Evolutionary conservation across 805 yeast genomes (phyloP), one percentile per base, ranked within the genome.

Genomic region (Candida quercuum): DNA sequence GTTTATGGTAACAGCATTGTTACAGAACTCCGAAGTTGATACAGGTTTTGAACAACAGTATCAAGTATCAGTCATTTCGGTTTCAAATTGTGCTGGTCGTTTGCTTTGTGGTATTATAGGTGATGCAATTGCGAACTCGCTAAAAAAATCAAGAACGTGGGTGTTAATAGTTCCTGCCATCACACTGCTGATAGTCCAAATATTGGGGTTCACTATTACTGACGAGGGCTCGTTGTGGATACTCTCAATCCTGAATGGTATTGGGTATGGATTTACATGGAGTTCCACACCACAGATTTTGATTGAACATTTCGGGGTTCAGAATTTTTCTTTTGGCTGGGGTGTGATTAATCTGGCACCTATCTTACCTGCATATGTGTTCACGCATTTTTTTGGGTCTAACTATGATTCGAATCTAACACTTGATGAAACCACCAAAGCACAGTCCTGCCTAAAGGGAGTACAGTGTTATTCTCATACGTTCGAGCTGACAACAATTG

Each of bases 271-370:
- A 1, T 72, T 77, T 44, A 68, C 79, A 17, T 81, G 81, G 60
- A 83, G 89, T 35, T 67, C 81, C 8, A 72, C 75, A 59, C 93
- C 94, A 5, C 76, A 84, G n/a, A 74, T 85, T 16, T 71, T 81
- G n/a, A 74, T 86, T 14, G 91, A 85, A 46, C 59, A 71, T 9
- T 84, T 82, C 60, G 93, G 93, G 3, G 72, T 85, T 64, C 64
- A 64, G 14, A 67, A 72, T 36, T 81, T 83, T 49, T 73, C 85
- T 7, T 76, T 72, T 46, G 81, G 81, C 50, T 84, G 88, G 86
- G 94, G 94, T 0, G 53, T 78, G 25, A 69, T 81, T 17, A 77
- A 80, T 10, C 51, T 81, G 36, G 76, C 88, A 0, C 89, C 93
- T 2, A 71, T 81, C 13, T 44, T 78, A 0, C 76, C 84, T 1